phyloP scores from a whole-genome alignment of 1,284 basidiomycete genomes.

The Cystodermella granulosa region DNA sequence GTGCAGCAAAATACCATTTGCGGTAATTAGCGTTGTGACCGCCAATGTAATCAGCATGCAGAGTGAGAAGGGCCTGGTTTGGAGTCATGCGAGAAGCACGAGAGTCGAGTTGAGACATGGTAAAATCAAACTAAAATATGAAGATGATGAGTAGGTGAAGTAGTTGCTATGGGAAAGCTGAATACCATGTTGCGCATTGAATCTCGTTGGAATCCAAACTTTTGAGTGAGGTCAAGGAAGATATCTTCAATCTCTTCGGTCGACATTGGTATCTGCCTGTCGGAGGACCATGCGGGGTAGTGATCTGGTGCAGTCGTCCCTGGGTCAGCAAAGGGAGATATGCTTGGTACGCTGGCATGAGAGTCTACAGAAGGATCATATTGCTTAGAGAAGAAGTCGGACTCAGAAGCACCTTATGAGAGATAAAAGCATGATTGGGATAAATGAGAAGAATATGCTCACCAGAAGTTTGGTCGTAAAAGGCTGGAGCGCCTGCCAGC shows the following conservation, averaged over 20 bases:
- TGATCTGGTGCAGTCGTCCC: constrained; percentile 57
- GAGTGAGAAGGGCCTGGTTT: constrained; percentile 88
- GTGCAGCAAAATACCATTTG: constrained; percentile 99
- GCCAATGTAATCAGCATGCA: constrained; percentile 98
- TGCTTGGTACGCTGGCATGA: constrained; percentile 52
- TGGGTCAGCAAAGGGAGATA: constrained; percentile 58
- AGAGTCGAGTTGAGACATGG: constrained; percentile 97
- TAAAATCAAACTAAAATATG: constrained; percentile 78
- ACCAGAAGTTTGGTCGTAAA: constrained; percentile 44
- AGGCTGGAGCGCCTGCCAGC: constrained; percentile 47
- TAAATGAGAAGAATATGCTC: constrained; percentile 7
- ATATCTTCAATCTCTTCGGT: constrained; percentile 99
- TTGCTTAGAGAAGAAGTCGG: constrained; percentile 45
- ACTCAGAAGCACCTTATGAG: constrained; percentile 26
- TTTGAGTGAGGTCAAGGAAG: constrained; percentile 96
- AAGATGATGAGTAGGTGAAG: constrained; percentile 7
- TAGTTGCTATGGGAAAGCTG: constrained; percentile 20
- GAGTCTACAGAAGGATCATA: constrained; percentile 56
- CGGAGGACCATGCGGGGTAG: constrained; percentile 92
- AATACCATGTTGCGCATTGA: constrained; percentile 83
- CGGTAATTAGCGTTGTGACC: constrained; percentile 95
- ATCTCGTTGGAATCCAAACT: constrained; percentile 97
- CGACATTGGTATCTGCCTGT: constrained; percentile 92
- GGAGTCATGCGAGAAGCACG: constrained; percentile 98
- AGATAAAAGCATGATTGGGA: constrained; percentile 13